Evolutionary conservation across 257 asterid species (phyloP), one percentile per base, ranked within the genome.

Genomic region (Solanum arcanum): DNA sequence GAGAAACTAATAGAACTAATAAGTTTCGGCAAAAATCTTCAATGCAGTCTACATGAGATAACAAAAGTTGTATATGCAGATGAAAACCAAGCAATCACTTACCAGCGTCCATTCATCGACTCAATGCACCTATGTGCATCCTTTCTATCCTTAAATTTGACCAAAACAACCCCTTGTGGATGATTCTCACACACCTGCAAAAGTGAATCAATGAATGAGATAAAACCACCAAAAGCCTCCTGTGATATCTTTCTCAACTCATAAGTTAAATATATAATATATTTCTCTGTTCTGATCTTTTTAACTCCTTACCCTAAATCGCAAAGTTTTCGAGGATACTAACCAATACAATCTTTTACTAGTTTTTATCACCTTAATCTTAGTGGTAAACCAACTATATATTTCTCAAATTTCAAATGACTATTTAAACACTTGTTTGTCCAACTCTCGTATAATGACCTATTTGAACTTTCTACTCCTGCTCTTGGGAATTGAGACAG

Each of bases 91-190:
- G 85, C 46, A 29, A 81, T 29, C 69, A 49, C 73, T 91, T 92
- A 96, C 99, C 99, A 96, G 87, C 99, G 95, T 11, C 98, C 98
- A 46, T 94, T 92, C 98, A 96, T 96, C 92, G 91, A 80, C 91
- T 94, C 99, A 87, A 95, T 94, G 95, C 99, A 96, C 90, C 91
- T 94, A 39, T 87, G 92, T 72, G 98, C 99, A 90, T 95, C 98
- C 87, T 90, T 93, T 41, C 92, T 87, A 87, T 96, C 99, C 89
- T 94, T 95, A 39, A 87, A 96, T 93, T 88, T 96, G 89, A 95
- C 96, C 92, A 96, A 90, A 88, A 96, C 83, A 89, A 94, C 99
- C 73, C 99, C 99, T 86, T 93, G 98, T 3, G 98, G 99, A 84
- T 96, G 93, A 90, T 92, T 95, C 90, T 94, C 99, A 78, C 99